phyloP scores from a whole-genome alignment of 495 filamentous ascomycete species.

The Polyplosphaeria fusca region DNA sequence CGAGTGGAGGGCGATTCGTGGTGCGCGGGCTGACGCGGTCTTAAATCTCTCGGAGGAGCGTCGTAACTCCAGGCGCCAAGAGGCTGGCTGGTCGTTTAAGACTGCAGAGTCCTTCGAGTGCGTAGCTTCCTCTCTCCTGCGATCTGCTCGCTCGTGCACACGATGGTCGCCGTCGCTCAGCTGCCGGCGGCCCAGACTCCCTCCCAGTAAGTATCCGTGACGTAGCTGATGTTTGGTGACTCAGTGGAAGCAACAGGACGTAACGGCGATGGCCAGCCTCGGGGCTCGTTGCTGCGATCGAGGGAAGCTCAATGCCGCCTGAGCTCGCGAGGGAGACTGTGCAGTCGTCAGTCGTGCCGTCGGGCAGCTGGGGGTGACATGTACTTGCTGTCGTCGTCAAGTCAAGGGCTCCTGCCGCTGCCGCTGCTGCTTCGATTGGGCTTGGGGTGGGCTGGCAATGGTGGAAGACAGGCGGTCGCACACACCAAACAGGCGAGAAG shows the following conservation, averaged over 20 bases:
- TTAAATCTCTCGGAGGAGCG: conserved; percentile 30
- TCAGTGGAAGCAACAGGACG: background rate
- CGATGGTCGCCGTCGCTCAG: background rate
- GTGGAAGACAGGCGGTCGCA: background rate
- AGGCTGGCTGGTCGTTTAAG: background rate
- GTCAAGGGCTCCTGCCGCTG: background rate
- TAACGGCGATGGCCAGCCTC: background rate
- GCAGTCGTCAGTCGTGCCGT: background rate
- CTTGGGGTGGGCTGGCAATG: background rate
- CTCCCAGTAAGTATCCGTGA: background rate
- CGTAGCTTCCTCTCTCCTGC: background rate
- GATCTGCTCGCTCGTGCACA: conserved; percentile 7
- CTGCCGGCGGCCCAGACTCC: background rate
- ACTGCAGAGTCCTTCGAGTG: background rate
- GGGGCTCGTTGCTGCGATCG: background rate
- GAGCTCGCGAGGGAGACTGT: background rate
- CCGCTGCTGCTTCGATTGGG: too few relatives aligned
- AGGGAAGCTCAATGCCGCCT: background rate
- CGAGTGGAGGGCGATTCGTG: conserved; percentile 1
- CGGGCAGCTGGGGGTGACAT: background rate
- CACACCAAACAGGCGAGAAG: background rate
- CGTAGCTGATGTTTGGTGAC: background rate
- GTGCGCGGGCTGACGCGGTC: conserved; percentile 20
- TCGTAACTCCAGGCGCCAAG: conserved; percentile 32
- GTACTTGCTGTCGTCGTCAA: background rate